A percentile compares a stretch with the other conserved stretches of the same genome.
phyloP scores from a whole-genome alignment of 2,329 filamentous ascomycete species.

The Colletotrichum sojae region DNA sequence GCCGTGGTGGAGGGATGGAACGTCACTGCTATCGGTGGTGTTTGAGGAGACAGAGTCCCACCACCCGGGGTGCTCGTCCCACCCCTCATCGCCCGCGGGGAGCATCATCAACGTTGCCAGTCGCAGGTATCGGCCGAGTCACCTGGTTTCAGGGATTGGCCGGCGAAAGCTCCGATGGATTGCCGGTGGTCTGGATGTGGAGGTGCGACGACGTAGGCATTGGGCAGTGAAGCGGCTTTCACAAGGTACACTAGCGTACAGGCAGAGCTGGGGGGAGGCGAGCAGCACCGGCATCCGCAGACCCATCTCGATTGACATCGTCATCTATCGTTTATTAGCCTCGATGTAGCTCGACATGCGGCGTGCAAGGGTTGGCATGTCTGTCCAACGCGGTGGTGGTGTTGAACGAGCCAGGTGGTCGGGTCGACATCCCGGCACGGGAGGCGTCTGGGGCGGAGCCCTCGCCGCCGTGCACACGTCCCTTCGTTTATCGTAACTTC shows the following conservation, averaged over 20 bases:
- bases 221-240: too few relatives aligned
- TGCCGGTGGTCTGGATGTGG: neutral
- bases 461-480: neutral
- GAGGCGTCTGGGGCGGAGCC: neutral
- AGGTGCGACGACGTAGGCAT: neutral
- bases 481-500: too few relatives aligned
- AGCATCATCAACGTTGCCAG: constrained; percentile 38
- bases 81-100: constrained; percentile 20
- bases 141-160: constrained; percentile 32
- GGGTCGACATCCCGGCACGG: constrained; percentile 26
- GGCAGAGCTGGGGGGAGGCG: constrained; percentile 2
- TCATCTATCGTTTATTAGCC: constrained; percentile 27
- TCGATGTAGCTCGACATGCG: constrained; percentile 14
- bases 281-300: neutral
- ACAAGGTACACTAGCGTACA: too few relatives aligned
- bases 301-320: constrained; percentile 4
- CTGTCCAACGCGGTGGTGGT: constrained; percentile 23
- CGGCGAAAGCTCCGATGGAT: constrained; percentile 8
- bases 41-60: constrained; percentile 27
- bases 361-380: constrained; percentile 30
- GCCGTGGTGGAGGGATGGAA: constrained; percentile 41
- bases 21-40: constrained; percentile 41
- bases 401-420: constrained; percentile 32
- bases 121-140: constrained; percentile 31
- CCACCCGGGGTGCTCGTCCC: constrained; percentile 28